These are phyloP conservation scores for Aegilops longissima DNA, from an alignment of 176 grass and related monocot genomes.

Conservation along the genomic window DNA sequence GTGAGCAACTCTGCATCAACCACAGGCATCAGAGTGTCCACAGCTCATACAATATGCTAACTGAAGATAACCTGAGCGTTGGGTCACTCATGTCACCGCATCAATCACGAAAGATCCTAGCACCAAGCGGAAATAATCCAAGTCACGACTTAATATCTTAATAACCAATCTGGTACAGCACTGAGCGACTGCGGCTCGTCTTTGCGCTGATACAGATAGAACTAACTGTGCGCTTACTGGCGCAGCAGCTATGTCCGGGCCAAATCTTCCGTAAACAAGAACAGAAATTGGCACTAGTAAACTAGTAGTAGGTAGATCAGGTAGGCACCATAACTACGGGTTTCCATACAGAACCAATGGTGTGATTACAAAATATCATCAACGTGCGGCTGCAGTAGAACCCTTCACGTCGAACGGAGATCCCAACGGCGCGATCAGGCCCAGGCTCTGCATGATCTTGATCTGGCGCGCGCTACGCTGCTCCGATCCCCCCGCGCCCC, in stretches of 20 bases:
- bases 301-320: background rate
- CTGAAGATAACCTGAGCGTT: background rate
- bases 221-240: no score
- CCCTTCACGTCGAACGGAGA: slow-evolving; percentile 52
- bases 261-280: background rate
- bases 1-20: no score
- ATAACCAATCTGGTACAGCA: background rate
- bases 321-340: background rate
- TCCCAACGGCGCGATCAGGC: slow-evolving; percentile 68
- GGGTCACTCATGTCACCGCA: background rate
- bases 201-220: background rate
- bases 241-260: background rate
- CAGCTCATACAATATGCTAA: background rate
- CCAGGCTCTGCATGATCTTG: slow-evolving; percentile 79
- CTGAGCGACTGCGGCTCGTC: background rate
- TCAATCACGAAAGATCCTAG: background rate
- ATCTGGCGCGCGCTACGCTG: slow-evolving; percentile 42
- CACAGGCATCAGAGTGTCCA: background rate
- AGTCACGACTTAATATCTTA: background rate
- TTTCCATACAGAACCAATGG: background rate
- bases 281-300: background rate
- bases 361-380: background rate
- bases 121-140: background rate
- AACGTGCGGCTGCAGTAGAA: background rate
- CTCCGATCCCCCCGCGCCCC: slow-evolving; percentile 33